Evolutionary conservation across 148 eudicot species (phyloP).

Genomic region (Amaranthus hypochondriacus): DNA sequence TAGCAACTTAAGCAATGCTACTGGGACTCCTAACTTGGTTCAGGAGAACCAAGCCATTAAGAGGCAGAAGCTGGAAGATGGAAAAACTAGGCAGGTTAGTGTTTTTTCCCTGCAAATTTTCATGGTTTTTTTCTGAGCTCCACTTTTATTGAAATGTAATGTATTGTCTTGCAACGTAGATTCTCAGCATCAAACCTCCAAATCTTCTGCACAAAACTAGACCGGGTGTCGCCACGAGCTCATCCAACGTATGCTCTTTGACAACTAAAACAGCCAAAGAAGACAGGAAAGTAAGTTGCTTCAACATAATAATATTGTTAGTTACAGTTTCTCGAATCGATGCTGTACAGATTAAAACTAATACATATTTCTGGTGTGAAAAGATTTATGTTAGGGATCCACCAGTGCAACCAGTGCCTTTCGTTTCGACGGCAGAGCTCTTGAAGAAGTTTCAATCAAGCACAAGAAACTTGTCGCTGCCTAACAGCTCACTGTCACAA

Average conservation of each 20-base stretch:
- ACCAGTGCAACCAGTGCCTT: constrained; percentile 38
- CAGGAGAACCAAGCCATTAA: constrained; percentile 94
- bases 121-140: neutral
- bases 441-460: constrained; percentile 82
- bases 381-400: constrained; percentile 83
- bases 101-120: neutral
- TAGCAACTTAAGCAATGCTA: constrained; percentile 34
- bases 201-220: constrained; percentile 71
- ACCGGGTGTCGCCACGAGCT: constrained; percentile 30
- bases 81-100: constrained; percentile 70
- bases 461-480: constrained; percentile 58
- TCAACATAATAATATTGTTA: neutral
- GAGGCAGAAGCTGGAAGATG: constrained; percentile 83
- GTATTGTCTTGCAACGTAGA: constrained; percentile 33
- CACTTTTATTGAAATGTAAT: neutral
- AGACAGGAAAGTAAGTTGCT: constrained; percentile 58
- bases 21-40: constrained; percentile 58
- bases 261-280: constrained; percentile 45
- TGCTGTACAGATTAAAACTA: constrained; percentile 15
- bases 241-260: constrained; percentile 36
- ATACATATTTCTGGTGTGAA: constrained; percentile 1
- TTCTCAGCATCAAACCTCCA: constrained; percentile 62
- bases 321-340: neutral
- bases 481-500: constrained; percentile 41
- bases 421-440: constrained; percentile 93